phyloP scores from a whole-genome alignment of 306 rosid genomes.

The Cicer cuneatum region DNA sequence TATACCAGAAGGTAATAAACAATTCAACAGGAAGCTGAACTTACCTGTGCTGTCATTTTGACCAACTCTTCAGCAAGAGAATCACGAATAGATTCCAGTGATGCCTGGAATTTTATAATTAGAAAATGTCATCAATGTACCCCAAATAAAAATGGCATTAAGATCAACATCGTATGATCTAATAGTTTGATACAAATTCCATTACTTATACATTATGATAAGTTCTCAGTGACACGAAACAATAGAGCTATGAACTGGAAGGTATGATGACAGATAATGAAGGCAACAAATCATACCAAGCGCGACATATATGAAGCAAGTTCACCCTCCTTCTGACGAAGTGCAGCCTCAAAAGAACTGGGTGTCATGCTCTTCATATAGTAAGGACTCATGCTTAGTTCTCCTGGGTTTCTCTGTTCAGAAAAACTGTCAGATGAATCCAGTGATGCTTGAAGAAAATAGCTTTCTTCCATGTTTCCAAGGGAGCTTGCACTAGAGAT shows the following conservation, averaged over 20 bases:
- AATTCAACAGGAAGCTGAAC: conserved; percentile 30
- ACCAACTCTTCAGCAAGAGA: conserved; percentile 99
- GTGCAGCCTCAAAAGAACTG: conserved; percentile 92
- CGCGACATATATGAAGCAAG: conserved; percentile 98
- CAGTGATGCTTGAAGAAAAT: conserved; percentile 93
- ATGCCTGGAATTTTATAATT: conserved; percentile 60
- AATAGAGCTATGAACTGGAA: conserved; percentile 25
- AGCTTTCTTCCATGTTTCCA: conserved; percentile 97
- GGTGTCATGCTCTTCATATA: conserved; percentile 94
- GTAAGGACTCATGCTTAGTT: conserved; percentile 80
- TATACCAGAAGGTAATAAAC: not conserved
- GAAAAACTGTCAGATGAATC: conserved; percentile 77
- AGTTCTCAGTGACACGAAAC: conserved; percentile 24
- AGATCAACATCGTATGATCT: conserved; percentile 17
- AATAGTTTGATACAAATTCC: conserved; percentile 37
- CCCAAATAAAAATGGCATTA: conserved; percentile 13
- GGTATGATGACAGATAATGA: conserved; percentile 32
- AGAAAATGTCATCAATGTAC: conserved; percentile 31
- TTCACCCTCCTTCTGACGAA: conserved; percentile 99
- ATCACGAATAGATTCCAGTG: conserved; percentile 94
- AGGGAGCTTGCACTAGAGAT: conserved; percentile 87
- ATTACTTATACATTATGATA: conserved; percentile 6
- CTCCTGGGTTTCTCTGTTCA: conserved; percentile 78
- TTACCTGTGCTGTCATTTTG: conserved; percentile 89
- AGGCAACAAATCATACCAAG: conserved; percentile 64